phyloP scores from a whole-genome alignment of 108 stramenopile genomes.

The Cyclotella cryptica region DNA sequence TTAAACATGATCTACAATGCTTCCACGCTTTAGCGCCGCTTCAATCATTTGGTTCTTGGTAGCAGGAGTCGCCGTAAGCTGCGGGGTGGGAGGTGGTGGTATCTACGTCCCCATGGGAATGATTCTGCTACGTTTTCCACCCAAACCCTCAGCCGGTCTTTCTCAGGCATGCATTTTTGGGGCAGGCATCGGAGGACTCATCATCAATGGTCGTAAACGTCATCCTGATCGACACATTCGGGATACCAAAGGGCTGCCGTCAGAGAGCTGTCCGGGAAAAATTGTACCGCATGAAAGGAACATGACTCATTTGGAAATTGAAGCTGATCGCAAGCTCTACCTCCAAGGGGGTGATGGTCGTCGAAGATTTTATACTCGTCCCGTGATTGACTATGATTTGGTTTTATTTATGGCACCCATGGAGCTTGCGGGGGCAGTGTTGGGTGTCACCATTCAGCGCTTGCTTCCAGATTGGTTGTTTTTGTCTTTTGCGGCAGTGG shows the following conservation, averaged over 20 bases:
- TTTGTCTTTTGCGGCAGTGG: slow-evolving; percentile 50
- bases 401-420: slow-evolving; percentile 72
- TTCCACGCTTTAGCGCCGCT: slow-evolving; percentile 33
- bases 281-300: slow-evolving; percentile 32
- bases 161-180: slow-evolving; percentile 74
- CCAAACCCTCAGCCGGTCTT: slow-evolving; percentile 63
- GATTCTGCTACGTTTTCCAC: slow-evolving; percentile 59
- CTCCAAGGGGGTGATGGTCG: slow-evolving; percentile 33
- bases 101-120: slow-evolving; percentile 78
- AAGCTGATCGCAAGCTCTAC: slow-evolving; percentile 19
- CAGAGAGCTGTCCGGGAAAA: slow-evolving; percentile 9
- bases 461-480: slow-evolving; percentile 71
- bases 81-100: slow-evolving; percentile 76
- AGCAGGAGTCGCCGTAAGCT: slow-evolving; percentile 59
- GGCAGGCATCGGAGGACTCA: slow-evolving; percentile 62
- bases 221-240: slow-evolving; percentile 55
- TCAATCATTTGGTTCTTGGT: slow-evolving; percentile 71
- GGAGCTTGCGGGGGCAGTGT: slow-evolving; percentile 76
- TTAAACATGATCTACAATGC: not conserved
- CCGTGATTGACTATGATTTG: slow-evolving; percentile 76
- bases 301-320: slow-evolving; percentile 27
- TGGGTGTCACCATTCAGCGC: slow-evolving; percentile 67
- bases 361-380: slow-evolving; percentile 61
- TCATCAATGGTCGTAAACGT: slow-evolving; percentile 57
- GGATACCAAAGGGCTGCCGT: slow-evolving; percentile 30